Conservation (phyloP, 768 basidiomycete species). For the Mrakia hoshinonis region DNA sequence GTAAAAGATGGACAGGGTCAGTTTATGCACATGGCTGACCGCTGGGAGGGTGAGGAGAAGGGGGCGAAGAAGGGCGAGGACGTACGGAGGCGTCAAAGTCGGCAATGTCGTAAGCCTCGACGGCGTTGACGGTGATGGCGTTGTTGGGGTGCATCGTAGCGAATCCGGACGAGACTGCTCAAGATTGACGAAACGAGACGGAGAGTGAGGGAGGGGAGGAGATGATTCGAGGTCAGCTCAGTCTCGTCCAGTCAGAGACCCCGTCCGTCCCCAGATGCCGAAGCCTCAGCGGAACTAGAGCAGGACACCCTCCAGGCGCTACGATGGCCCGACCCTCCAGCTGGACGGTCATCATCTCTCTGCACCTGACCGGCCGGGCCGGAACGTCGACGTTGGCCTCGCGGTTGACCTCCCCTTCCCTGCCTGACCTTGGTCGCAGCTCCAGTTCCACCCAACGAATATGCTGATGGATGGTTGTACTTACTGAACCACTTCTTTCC, state of each 20-base stretch:
- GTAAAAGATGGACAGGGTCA: slow-evolving; percentile 13
- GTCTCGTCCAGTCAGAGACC: neutral
- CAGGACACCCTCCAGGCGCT: too few relatives aligned
- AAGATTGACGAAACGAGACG: neutral
- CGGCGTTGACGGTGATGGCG: slow-evolving; percentile 88
- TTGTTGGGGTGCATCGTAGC: slow-evolving; percentile 97
- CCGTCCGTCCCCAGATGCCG: neutral
- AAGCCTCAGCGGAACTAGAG: too few relatives aligned
- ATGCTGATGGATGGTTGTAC: slow-evolving; percentile 37
- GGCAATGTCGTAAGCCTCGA: slow-evolving; percentile 64
- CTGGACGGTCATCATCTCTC: too few relatives aligned
- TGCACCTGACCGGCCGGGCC: neutral
- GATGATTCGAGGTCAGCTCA: slow-evolving; percentile 11
- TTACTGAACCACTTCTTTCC: slow-evolving; percentile 96
- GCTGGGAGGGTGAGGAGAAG: neutral
- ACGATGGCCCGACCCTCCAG: too few relatives aligned
- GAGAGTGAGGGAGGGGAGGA: slow-evolving; percentile 5
- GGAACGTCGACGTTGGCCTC: neutral
- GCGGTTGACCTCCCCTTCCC: neutral
- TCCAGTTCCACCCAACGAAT: neutral
- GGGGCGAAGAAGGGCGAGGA: slow-evolving; percentile 53
- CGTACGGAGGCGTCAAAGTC: slow-evolving; percentile 27
- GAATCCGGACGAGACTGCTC: slow-evolving; percentile 83
- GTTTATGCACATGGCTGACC: neutral
- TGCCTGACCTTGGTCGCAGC: neutral